Conservation (phyloP, 306 rosid species). For the Chamaecrista fasciculata region DNA sequence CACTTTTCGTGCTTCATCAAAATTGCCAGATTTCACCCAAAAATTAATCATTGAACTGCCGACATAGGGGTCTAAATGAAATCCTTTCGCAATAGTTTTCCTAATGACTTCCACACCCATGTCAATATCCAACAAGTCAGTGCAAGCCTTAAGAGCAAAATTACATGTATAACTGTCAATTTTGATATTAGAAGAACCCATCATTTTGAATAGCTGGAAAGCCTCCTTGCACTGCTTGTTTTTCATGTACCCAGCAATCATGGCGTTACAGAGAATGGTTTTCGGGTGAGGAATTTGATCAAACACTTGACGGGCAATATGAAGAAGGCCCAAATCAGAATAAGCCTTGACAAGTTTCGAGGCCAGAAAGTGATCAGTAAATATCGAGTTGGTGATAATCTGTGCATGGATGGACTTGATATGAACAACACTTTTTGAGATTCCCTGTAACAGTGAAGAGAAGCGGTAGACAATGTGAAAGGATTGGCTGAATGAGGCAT, state of each 20-base stretch:
- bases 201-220: slow-evolving; percentile 46
- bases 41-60: no score
- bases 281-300: slow-evolving; percentile 39
- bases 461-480: slow-evolving; percentile 27
- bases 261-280: slow-evolving; percentile 55
- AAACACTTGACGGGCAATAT: no score
- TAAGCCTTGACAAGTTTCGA: slow-evolving; percentile 44
- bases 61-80: no score
- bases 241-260: slow-evolving; percentile 59
- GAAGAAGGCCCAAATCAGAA: slow-evolving; percentile 47
- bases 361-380: slow-evolving; percentile 42
- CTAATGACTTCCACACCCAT: no score
- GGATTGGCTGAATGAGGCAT: slow-evolving; percentile 34
- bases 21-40: no score
- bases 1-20: no score
- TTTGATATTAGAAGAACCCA: slow-evolving; percentile 42
- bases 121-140: no score
- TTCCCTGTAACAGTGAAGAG: slow-evolving; percentile 46
- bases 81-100: no score
- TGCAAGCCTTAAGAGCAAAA: no score
- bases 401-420: slow-evolving; percentile 67
- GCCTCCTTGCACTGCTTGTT: slow-evolving; percentile 43
- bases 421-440: slow-evolving; percentile 37
- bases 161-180: slow-evolving; percentile 65
- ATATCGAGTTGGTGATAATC: slow-evolving; percentile 38